These are phyloP conservation scores for Salvia splendens DNA, from an alignment of 257 asterid species.

Conservation along the genomic window DNA sequence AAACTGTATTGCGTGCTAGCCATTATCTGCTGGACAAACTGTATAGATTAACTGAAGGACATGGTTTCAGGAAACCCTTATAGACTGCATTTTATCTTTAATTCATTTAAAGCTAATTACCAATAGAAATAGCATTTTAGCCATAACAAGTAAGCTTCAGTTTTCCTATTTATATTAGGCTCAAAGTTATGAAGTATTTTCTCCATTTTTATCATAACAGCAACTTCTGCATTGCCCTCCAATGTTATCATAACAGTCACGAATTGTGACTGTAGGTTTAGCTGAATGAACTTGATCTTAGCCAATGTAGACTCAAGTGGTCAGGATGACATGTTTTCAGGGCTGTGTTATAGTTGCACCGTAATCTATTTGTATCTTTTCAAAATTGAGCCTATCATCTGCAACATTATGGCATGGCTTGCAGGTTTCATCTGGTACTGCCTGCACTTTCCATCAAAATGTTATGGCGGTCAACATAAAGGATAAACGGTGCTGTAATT, in stretches of 20 bases:
- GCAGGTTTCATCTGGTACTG: conserved; percentile 70
- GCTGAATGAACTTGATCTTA: background rate
- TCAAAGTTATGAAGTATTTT: background rate
- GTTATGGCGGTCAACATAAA: conserved; percentile 48
- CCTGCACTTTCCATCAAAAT: conserved; percentile 40
- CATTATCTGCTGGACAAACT: background rate
- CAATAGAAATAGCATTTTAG: background rate
- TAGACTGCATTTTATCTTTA: too few species aligned
- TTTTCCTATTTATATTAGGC: background rate
- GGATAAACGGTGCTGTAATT: conserved; percentile 39
- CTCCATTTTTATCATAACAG: background rate
- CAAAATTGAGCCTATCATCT: background rate
- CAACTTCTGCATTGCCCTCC: background rate
- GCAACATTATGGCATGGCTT: conserved; percentile 26
- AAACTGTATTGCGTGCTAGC: background rate
- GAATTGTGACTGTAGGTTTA: background rate
- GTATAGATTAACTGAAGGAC: background rate
- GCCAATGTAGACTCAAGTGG: background rate
- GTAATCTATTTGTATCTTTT: too few species aligned
- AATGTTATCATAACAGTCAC: background rate
- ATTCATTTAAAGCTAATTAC: background rate
- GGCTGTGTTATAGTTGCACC: background rate
- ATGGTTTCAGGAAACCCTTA: background rate
- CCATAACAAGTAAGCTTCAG: background rate
- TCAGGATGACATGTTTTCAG: background rate